Conservation (phyloP, 2,329 filamentous ascomycete species). For the Xylariaceae sp. region DNA sequence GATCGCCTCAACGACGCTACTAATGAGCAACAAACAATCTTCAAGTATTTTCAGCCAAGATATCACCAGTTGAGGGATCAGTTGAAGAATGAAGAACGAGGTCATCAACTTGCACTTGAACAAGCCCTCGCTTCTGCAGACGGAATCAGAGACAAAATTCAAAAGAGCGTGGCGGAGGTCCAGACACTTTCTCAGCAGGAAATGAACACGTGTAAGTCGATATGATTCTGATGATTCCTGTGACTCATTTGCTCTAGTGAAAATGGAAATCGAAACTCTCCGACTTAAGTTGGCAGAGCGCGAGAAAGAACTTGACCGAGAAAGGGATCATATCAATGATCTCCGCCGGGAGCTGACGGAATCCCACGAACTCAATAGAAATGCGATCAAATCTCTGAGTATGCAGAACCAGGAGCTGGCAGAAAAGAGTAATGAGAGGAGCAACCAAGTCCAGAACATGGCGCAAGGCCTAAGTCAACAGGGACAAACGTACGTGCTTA, state of each 20-base stretch:
- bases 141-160: slow-evolving; percentile 15
- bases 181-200: slow-evolving; percentile 13
- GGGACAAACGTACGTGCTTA: slow-evolving; percentile 21
- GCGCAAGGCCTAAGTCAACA: slow-evolving; percentile 17
- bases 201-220: slow-evolving; percentile 20
- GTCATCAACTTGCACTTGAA: slow-evolving; percentile 32
- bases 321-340: slow-evolving; percentile 17
- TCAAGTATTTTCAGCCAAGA: slow-evolving; percentile 31
- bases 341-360: slow-evolving; percentile 22
- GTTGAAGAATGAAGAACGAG: slow-evolving; percentile 33
- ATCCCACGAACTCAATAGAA: slow-evolving; percentile 18
- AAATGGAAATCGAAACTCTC: slow-evolving; percentile 17
- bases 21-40: slow-evolving; percentile 43
- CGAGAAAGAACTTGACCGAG: slow-evolving; percentile 21
- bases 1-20: slow-evolving; percentile 42
- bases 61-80: slow-evolving; percentile 34
- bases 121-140: slow-evolving; percentile 17
- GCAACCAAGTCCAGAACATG: slow-evolving; percentile 11
- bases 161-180: slow-evolving; percentile 18
- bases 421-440: slow-evolving; percentile 14
- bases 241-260: slow-evolving; percentile 22
- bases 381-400: slow-evolving; percentile 19
- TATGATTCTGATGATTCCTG: not conserved
- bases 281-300: slow-evolving; percentile 20
- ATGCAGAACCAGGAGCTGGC: slow-evolving; percentile 22